Evolutionary conservation across 2,329 filamentous ascomycete genomes (phyloP), one percentile per base, ranked within the genome.

Genomic region (Chrysoporthe austroafricana): DNA sequence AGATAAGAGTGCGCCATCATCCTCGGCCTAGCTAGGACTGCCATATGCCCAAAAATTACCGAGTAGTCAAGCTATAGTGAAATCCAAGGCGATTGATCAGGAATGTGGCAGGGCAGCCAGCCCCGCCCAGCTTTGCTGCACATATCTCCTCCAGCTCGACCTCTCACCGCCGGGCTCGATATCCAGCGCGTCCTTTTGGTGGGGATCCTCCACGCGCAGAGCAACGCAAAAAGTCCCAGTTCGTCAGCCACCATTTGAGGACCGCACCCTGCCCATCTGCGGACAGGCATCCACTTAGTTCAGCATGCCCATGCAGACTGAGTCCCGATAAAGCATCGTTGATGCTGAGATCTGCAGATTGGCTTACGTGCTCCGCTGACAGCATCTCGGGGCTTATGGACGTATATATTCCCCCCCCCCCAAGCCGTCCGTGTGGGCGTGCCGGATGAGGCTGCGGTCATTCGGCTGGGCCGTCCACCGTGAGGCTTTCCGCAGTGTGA

Each of bases 291-390:
- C 21, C 5, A 26, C 48, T n/a, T 26, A 26, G 8, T 48, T n/a
- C 44, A 48, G 4, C 8, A 7, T n/a, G 3, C 48, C 46, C 6
- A 7, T 14, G 5, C 32, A 13, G 13, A 34, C 7, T 26, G 21
- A 21, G 32, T 32, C 21, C 26, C 26, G 50, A 34, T 32, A 32
- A 32, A 54, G 26, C 6, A 54, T 54, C 26, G 50, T 11, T 8
- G 48, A 32, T 13, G 50, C 50, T 32, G 21, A 16, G 4, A 14
- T 34, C 21, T 54, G 50, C 4, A 54, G 21, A 32, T 54, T 54
- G 14, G 50, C 50, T 54, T 54, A 54, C 50, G 21, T 54, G 50
- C 50, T 54, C 50, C 32, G 50, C 50, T 54, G 50, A 54, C 50
- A 32, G 11, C 50, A 54, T 26, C 3, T 21, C 32, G 13, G 21